Evolutionary conservation across 257 asterid genomes (phyloP).

Genomic region (Solanum tacnaense): DNA sequence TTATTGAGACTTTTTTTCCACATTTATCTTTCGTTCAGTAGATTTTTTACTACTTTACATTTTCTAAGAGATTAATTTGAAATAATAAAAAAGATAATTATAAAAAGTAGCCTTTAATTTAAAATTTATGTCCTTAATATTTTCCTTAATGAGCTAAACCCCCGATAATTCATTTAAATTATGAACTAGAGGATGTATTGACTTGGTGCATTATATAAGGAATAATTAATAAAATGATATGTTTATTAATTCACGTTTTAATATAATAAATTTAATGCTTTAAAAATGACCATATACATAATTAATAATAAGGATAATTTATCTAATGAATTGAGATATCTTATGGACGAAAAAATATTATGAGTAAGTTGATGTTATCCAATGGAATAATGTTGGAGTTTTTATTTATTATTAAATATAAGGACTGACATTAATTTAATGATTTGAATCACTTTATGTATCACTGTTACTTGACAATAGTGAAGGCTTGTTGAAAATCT

Average conservation of each 20-base stretch:
- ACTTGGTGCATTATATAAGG: neutral
- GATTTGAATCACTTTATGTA: neutral
- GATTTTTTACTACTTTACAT: no score
- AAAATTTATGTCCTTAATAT: neutral
- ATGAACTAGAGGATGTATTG: neutral
- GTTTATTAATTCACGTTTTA: no score
- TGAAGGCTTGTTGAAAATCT: no score
- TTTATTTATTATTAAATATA: no score
- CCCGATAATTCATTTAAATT: no score
- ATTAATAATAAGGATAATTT: neutral
- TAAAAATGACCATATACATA: no score
- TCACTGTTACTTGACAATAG: neutral
- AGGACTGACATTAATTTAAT: neutral
- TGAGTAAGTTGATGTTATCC: neutral
- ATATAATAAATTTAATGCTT: neutral
- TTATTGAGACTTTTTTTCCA: neutral
- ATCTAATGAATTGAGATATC: no score
- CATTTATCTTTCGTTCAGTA: neutral
- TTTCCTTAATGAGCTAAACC: no score
- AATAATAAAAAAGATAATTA: no score
- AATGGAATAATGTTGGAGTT: neutral
- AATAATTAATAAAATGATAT: no score
- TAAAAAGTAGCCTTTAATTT: no score
- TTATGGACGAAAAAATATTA: neutral
- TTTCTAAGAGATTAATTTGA: neutral